phyloP scores from a whole-genome alignment of 805 yeast species.

The Maudiozyma serrabonitensis region DNA sequence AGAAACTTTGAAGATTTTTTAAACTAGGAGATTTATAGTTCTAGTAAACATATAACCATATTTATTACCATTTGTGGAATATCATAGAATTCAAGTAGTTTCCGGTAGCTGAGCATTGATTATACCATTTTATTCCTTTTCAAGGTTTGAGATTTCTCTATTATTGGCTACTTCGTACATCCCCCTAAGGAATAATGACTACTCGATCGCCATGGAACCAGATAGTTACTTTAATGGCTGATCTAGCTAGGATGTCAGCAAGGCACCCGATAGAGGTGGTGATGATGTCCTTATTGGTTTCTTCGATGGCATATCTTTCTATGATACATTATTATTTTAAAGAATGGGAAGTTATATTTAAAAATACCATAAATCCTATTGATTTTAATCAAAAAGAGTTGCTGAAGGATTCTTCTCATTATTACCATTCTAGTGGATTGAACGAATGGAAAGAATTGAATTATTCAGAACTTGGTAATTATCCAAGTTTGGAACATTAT shows the following conservation, averaged over 20 bases:
- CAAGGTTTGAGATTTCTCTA: too few species aligned
- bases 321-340: constrained; percentile 55
- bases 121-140: too few species aligned
- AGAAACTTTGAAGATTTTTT: too few species aligned
- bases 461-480: constrained; percentile 6
- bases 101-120: too few species aligned
- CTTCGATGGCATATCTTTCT: constrained; percentile 71
- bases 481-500: constrained; percentile 17
- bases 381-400: constrained; percentile 13
- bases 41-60: too few species aligned
- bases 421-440: constrained; percentile 12
- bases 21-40: too few species aligned
- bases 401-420: constrained; percentile 23
- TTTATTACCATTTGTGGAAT: too few species aligned
- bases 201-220: not conserved
- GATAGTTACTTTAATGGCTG: constrained; percentile 33
- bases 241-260: constrained; percentile 47
- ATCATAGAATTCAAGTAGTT: too few species aligned
- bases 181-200: not conserved
- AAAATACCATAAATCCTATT: constrained; percentile 9
- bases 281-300: constrained; percentile 58
- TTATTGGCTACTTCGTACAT: too few species aligned
- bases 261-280: constrained; percentile 81
- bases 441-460: constrained; percentile 8
- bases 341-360: constrained; percentile 29